Conservation (phyloP, 352 stramenopile genomes). For the Pythium dissimile region DNA sequence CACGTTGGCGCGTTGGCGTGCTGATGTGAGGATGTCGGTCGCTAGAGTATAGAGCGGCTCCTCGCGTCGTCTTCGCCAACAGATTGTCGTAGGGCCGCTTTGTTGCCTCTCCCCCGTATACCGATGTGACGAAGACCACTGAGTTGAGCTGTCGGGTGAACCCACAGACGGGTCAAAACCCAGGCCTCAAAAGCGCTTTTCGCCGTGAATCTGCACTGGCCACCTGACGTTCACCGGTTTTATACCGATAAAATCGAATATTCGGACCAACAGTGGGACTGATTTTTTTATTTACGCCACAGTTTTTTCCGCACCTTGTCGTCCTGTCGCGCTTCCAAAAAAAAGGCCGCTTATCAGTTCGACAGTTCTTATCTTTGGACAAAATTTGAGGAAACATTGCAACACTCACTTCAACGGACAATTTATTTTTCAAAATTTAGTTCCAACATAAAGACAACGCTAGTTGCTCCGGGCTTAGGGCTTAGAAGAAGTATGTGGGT, state of each 20-base stretch:
- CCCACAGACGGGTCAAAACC: constrained; percentile 1
- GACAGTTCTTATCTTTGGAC: no score
- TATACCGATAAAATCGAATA: background rate
- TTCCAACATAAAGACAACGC: no score
- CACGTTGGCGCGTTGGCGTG: no score
- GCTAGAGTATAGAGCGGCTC: background rate
- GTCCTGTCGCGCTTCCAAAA: background rate
- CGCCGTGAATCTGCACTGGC: background rate
- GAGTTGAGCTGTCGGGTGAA: constrained; percentile 10
- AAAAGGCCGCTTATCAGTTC: background rate
- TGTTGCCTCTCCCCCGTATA: background rate
- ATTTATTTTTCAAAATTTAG: no score
- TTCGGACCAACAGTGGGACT: constrained; percentile 4
- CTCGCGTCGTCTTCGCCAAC: background rate
- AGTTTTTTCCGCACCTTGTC: background rate
- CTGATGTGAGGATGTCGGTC: no score
- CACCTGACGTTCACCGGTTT: constrained; percentile 3
- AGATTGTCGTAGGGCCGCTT: background rate
- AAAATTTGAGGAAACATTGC: no score
- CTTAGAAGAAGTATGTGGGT: constrained; percentile 17
- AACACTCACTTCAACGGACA: no score
- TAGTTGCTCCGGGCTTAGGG: no score
- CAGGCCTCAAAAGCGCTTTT: background rate
- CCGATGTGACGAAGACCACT: background rate
- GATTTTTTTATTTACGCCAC: background rate